Evolutionary conservation across 805 yeast genomes (phyloP).

Genomic region (Wickerhamiella azyma): DNA sequence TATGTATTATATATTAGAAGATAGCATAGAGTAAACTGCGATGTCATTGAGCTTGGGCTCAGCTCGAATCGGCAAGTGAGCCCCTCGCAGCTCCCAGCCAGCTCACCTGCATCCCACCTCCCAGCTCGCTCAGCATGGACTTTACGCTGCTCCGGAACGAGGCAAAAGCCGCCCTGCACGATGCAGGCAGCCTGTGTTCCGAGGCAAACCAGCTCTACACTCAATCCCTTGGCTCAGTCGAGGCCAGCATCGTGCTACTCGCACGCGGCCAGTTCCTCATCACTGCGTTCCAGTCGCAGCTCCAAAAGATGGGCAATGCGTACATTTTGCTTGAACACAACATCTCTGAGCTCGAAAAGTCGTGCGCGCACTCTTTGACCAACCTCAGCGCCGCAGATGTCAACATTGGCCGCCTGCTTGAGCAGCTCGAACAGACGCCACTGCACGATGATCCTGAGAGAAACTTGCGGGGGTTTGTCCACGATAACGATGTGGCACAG

Average conservation of each 20-base stretch:
- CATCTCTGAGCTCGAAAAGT: conserved; percentile 14
- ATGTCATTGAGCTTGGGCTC: too few species aligned
- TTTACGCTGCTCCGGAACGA: conserved; percentile 33
- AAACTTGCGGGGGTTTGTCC: conserved; percentile 15
- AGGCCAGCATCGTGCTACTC: conserved; percentile 30
- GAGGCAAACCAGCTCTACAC: conserved; percentile 33
- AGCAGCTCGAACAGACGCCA: conserved; percentile 11
- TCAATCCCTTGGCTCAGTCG: conserved; percentile 22
- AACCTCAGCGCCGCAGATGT: conserved; percentile 7
- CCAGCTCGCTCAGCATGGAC: conserved; percentile 26
- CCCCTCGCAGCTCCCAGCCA: neutral
- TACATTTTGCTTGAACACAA: conserved; percentile 24
- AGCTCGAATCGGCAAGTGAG: too few species aligned
- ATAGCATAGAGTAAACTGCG: too few species aligned
- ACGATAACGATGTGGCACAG: conserved; percentile 13
- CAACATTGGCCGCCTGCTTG: conserved; percentile 16
- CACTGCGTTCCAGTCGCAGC: conserved; percentile 36
- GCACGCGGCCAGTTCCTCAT: conserved; percentile 34
- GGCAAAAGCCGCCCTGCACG: conserved; percentile 35
- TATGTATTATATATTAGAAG: too few species aligned
- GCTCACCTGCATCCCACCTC: neutral
- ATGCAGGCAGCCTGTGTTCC: conserved; percentile 40
- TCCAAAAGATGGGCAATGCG: conserved; percentile 24
- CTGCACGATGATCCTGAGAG: conserved; percentile 10
- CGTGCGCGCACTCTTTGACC: conserved; percentile 10